Conservation (phyloP, 148 eudicot species). For the Rhododendron kiyosumense region DNA sequence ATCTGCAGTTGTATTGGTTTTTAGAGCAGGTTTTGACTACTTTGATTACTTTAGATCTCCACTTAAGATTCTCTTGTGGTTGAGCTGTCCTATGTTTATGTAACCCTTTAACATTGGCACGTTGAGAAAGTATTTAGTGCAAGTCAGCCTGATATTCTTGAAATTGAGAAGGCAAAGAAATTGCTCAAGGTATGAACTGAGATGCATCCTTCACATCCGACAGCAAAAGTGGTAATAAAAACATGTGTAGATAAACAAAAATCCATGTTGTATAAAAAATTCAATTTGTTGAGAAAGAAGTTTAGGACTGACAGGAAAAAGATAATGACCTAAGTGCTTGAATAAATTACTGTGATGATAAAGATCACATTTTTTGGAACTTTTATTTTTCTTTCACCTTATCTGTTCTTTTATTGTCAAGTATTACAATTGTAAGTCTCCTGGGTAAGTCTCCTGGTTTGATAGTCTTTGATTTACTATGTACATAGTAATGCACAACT, state of each 20-base stretch:
- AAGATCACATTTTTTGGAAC: not conserved
- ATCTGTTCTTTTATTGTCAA: not conserved
- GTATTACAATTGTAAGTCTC: not conserved
- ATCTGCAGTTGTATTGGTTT: too few species aligned
- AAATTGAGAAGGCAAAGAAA: conserved; percentile 81
- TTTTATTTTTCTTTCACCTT: too few species aligned
- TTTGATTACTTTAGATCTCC: not conserved
- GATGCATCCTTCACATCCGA: conserved; percentile 26
- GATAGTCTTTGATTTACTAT: too few species aligned
- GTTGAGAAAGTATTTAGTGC: conserved; percentile 75
- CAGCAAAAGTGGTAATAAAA: conserved; percentile 55
- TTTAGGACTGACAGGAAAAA: too few species aligned
- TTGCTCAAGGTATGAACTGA: conserved; percentile 55
- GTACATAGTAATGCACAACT: too few species aligned
- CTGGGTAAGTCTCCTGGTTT: too few species aligned
- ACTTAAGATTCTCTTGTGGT: not conserved
- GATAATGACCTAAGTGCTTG: too few species aligned
- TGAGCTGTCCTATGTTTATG: not conserved
- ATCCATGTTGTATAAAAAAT: not conserved
- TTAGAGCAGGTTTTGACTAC: not conserved
- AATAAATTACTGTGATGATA: not conserved
- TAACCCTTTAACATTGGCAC: conserved; percentile 23
- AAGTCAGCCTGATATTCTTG: conserved; percentile 66
- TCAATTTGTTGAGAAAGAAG: not conserved
- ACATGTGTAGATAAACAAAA: not conserved